A percentile compares a stretch with the other conserved stretches of the same genome.
Conservation (phyloP, 805 yeast genomes). For the Cyberlindnera mississippiensis region DNA sequence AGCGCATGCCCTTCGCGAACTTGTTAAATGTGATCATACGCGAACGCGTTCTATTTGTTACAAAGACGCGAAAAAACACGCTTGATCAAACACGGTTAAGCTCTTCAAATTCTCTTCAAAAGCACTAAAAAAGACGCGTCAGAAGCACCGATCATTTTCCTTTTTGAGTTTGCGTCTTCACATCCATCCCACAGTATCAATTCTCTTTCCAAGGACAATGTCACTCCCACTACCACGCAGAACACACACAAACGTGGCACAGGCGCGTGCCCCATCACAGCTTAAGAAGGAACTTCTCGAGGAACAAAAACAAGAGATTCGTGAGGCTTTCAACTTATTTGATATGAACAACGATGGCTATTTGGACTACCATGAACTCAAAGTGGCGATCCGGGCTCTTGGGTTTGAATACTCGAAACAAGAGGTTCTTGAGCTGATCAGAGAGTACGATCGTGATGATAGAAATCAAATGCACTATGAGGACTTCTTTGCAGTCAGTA, state of each 20-base stretch:
- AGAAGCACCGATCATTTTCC: no score
- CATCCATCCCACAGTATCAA: not conserved
- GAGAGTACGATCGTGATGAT: constrained; percentile 77
- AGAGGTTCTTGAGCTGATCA: constrained; percentile 71
- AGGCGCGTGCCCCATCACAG: constrained; percentile 31
- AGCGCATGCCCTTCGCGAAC: no score
- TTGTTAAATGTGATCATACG: no score
- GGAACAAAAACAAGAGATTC: constrained; percentile 86
- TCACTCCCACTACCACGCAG: constrained; percentile 19
- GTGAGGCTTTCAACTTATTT: constrained; percentile 87
- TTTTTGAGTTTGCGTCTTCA: not conserved
- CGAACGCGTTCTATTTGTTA: no score
- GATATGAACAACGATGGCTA: constrained; percentile 91
- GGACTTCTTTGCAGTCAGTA: constrained; percentile 62
- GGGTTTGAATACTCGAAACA: constrained; percentile 82
- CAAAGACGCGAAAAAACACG: no score
- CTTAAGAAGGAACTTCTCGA: constrained; percentile 66
- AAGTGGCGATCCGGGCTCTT: constrained; percentile 84
- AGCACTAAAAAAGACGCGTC: no score
- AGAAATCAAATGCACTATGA: constrained; percentile 71
- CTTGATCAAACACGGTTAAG: no score
- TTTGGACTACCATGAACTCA: constrained; percentile 88
- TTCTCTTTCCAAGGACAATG: constrained; percentile 4
- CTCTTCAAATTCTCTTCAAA: no score
- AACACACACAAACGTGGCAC: constrained; percentile 5